Percentiles rank a stretch among this genome's conserved stretches.
Evolutionary conservation across 2,329 filamentous ascomycete species (phyloP).

Genomic region (Drechslera avenae): DNA sequence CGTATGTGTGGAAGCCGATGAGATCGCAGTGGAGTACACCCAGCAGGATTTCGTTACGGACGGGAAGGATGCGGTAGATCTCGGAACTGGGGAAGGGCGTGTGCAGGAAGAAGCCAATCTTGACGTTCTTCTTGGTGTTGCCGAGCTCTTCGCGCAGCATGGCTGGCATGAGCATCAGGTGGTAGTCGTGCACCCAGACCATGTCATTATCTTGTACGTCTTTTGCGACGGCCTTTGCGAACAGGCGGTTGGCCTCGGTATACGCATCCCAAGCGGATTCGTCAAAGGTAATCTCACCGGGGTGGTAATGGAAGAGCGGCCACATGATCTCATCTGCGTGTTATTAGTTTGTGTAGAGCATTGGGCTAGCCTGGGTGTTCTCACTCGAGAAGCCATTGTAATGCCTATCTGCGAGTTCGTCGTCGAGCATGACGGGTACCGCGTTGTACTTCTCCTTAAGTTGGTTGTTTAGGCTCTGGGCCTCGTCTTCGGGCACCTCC

Average conservation of each 20-base stretch:
- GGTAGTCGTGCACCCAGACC: constrained; percentile 98
- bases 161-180: constrained; percentile 93
- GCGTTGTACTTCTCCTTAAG: constrained; percentile 88
- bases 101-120: constrained; percentile 97
- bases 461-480: constrained; percentile 72
- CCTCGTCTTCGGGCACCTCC: constrained; percentile 85
- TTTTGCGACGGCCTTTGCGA: constrained; percentile 83
- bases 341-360: constrained; percentile 7
- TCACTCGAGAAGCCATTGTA: constrained; percentile 98
- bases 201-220: constrained; percentile 92
- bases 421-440: constrained; percentile 89
- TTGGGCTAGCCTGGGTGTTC: constrained; percentile 33
- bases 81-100: constrained; percentile 97
- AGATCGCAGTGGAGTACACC: constrained; percentile 92
- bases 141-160: constrained; percentile 93
- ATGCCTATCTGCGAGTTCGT: constrained; percentile 90
- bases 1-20: constrained; percentile 97
- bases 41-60: constrained; percentile 83
- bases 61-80: constrained; percentile 93
- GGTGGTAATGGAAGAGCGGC: constrained; percentile 98
- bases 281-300: constrained; percentile 97
- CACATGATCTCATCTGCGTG: constrained; percentile 84
- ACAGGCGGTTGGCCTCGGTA: constrained; percentile 88
- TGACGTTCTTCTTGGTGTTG: constrained; percentile 82
- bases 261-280: constrained; percentile 94